A percentile compares a stretch with the other conserved stretches of the same genome.
These are phyloP conservation scores for Blastobotrys proliferans DNA, from an alignment of 1,139 yeast genomes.

Conservation along the genomic window DNA sequence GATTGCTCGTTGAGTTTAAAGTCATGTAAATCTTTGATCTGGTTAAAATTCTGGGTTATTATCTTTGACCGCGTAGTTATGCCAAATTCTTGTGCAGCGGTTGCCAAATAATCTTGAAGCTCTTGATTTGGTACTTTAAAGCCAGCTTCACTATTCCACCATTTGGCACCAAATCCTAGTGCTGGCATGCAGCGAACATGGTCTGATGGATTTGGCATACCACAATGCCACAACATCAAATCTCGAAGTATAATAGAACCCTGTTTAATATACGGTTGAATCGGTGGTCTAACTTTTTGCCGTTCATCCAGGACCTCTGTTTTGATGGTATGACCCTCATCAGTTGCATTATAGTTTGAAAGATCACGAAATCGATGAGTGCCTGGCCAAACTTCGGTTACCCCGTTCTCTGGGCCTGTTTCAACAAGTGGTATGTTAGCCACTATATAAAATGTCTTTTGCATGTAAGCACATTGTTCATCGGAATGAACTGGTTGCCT, in stretches of 20 bases:
- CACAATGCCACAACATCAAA: slow-evolving; percentile 18
- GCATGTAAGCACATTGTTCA: slow-evolving; percentile 12
- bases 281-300: slow-evolving; percentile 9
- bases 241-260: slow-evolving; percentile 18
- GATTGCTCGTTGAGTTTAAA: slow-evolving; percentile 17
- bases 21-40: slow-evolving; percentile 18
- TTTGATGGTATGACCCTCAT: slow-evolving; percentile 1
- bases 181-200: slow-evolving; percentile 17
- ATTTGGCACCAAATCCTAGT: slow-evolving; percentile 15
- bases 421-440: slow-evolving; percentile 17
- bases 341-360: slow-evolving; percentile 1
- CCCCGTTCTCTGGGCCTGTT: slow-evolving; percentile 12
- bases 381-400: slow-evolving; percentile 18
- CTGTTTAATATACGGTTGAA: slow-evolving; percentile 13
- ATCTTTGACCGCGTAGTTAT: slow-evolving; percentile 13
- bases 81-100: slow-evolving; percentile 12
- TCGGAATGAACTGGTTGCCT: slow-evolving; percentile 20
- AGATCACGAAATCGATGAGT: slow-evolving; percentile 12
- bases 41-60: slow-evolving; percentile 13
- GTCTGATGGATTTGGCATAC: slow-evolving; percentile 17
- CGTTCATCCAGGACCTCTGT: slow-evolving; percentile 10
- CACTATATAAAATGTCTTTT: slow-evolving; percentile 11
- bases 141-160: slow-evolving; percentile 17
- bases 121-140: slow-evolving; percentile 18
- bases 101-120: slow-evolving; percentile 7